Base-by-base conservation (phyloP, 345 rosid genomes). In the Sonneratia alba region DNA sequence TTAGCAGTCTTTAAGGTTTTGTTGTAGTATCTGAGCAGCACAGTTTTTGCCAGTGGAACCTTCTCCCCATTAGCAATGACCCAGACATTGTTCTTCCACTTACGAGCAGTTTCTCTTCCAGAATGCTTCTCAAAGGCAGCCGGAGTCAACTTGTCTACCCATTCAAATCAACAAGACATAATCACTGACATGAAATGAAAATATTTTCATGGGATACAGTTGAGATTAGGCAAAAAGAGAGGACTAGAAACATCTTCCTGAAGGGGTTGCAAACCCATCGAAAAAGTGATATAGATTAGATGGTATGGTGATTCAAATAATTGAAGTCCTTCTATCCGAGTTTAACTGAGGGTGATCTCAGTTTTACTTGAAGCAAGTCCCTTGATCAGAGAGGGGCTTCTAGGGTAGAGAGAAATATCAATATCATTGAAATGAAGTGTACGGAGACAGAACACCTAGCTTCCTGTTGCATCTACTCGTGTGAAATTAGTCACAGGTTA, bases 81-180 rank as follows among this genome's bases (percentile, higher is more conserved):
- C 99, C 99, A 95, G 11, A 95, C 87, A 85, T 95, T 95, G 79
- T 95, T 95, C 82, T 95, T 95, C 99, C 99, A 95, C 77, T 92
- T 95, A 72, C 94, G 87, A 78, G 99, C 97, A 0, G 98, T 92
- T 88, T 92, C 99, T 82, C 99, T 89, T 57, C 99, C 99, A 72
- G 99, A 92, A 81, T 95, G 99, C 90, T 95, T 95, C 89, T 95
- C 99, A 73, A 95, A 95, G 24, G 97, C 98, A 79, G 97, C 94
- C 10, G 98, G 99, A 77, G 96, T 90, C 81, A 92, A 75, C 90
- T 90, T 95, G 71, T 83, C 99, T 95, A 79, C 66, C 47, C 71
- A 85, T 71, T 74, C 67, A 68, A 79, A 81, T 70, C 70, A 73
- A 53, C 62, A 71, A 66, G 79, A 53, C 73, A 70, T 73, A 48